Evolutionary conservation across 169 alveolate species (phyloP).

Genomic region (Plasmodium berghei): DNA sequence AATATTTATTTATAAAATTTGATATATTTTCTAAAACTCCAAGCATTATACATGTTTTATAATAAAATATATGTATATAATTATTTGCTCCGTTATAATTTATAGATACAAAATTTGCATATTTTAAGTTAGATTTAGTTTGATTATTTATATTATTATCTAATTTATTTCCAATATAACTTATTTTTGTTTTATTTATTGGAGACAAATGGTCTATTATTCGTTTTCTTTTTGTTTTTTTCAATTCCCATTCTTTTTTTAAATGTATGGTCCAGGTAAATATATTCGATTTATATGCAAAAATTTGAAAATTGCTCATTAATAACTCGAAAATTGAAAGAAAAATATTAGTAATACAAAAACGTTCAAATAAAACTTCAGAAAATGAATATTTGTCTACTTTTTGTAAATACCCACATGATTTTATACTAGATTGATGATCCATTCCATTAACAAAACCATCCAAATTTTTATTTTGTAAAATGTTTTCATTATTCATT

Average conservation of each 20-base stretch:
- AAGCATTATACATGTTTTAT: slow-evolving; percentile 27
- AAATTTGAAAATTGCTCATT: slow-evolving; percentile 44
- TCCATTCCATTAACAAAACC: not conserved
- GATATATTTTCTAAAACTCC: slow-evolving; percentile 30
- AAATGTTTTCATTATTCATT: not conserved
- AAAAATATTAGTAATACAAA: slow-evolving; percentile 36
- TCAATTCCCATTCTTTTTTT: not conserved
- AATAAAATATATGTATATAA: slow-evolving; percentile 13
- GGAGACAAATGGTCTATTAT: not conserved
- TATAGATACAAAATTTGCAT: not conserved
- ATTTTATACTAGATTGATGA: slow-evolving; percentile 38
- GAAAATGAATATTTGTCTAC: not conserved
- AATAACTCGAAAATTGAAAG: slow-evolving; percentile 39
- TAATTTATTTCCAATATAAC: too few species aligned
- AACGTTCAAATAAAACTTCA: slow-evolving; percentile 24
- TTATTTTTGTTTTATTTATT: too few species aligned
- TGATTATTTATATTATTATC: too few species aligned
- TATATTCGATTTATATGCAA: slow-evolving; percentile 61
- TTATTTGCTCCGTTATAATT: not conserved
- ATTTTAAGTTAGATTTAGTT: not conserved
- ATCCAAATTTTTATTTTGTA: not conserved
- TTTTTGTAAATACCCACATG: slow-evolving; percentile 39
- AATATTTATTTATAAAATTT: slow-evolving; percentile 17
- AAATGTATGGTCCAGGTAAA: slow-evolving; percentile 30
- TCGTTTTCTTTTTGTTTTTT: not conserved